A percentile compares a stretch with the other conserved stretches of the same genome.
Evolutionary conservation across 257 asterid genomes (phyloP).

Genomic region (Oldenlandia corymbosa): DNA sequence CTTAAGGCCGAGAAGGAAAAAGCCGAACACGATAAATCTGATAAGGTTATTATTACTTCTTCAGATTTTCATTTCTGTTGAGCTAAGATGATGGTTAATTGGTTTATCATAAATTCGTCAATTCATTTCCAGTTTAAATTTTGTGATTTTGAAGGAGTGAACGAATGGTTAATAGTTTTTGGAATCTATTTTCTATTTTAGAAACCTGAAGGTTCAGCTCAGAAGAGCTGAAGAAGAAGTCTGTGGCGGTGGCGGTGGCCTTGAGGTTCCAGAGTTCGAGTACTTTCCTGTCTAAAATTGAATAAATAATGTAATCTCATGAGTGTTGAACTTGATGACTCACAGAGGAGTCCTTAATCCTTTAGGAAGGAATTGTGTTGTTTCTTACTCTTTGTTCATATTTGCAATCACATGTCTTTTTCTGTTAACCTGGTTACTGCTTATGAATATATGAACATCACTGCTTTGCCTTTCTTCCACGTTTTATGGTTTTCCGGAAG

Average conservation of each 20-base stretch:
- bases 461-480: background rate
- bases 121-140: background rate
- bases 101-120: background rate
- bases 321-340: background rate
- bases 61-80: background rate
- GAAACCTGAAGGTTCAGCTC: constrained; percentile 28
- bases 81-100: background rate
- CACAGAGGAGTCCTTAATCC: background rate
- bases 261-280: background rate
- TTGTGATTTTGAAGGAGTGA: background rate
- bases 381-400: constrained; percentile 11
- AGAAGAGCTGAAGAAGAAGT: constrained; percentile 21
- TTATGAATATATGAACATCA: background rate
- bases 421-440: background rate
- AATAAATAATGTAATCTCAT: background rate
- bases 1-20: constrained; percentile 62
- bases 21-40: constrained; percentile 47
- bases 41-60: constrained; percentile 36
- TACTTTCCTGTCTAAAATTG: background rate
- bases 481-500: background rate
- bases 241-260: constrained; percentile 8
- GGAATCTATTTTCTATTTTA: background rate
- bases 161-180: background rate
- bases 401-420: background rate
- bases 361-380: background rate